A percentile compares a stretch with the other conserved stretches of the same genome.
These are phyloP conservation scores for Solanum hybrid DNA, from an alignment of 305 asterid genomes.

Conservation along the genomic window DNA sequence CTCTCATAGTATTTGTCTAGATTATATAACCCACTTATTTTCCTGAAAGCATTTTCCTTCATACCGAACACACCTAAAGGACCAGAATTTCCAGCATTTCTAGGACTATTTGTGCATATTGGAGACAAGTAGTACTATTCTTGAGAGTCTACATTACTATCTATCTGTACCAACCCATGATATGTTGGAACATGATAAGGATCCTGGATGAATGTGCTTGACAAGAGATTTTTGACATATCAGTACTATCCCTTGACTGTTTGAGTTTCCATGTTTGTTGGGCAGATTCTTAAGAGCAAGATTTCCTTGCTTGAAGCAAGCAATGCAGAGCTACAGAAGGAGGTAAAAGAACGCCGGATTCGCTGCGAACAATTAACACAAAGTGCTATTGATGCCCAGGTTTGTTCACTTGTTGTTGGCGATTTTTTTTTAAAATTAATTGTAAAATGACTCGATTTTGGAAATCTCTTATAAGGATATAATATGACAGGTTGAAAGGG, in stretches of 20 bases:
- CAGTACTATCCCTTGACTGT: neutral
- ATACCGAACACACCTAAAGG: neutral
- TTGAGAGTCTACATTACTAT: neutral
- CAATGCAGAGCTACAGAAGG: constrained; percentile 58
- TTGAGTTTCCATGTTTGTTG: neutral
- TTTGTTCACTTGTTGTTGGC: constrained; percentile 15
- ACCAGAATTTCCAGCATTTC: neutral
- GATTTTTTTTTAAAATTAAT: neutral
- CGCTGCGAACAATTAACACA: constrained; percentile 56
- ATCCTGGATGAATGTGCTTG: neutral
- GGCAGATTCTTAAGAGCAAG: constrained; percentile 79
- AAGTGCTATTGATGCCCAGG: constrained; percentile 88
- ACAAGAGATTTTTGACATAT: neutral
- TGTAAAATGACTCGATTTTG: neutral
- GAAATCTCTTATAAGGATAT: neutral
- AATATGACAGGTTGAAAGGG: constrained; percentile 68
- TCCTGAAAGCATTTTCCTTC: neutral
- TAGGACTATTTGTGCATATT: neutral
- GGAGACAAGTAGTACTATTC: neutral
- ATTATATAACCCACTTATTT: neutral
- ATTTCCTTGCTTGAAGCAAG: constrained; percentile 89
- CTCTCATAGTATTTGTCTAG: neutral
- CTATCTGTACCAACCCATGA: neutral
- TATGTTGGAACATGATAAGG: neutral
- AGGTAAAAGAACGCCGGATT: constrained; percentile 51